Conservation (phyloP, 2,329 filamentous ascomycete genomes). For the Furcasterigmium furcatum region DNA sequence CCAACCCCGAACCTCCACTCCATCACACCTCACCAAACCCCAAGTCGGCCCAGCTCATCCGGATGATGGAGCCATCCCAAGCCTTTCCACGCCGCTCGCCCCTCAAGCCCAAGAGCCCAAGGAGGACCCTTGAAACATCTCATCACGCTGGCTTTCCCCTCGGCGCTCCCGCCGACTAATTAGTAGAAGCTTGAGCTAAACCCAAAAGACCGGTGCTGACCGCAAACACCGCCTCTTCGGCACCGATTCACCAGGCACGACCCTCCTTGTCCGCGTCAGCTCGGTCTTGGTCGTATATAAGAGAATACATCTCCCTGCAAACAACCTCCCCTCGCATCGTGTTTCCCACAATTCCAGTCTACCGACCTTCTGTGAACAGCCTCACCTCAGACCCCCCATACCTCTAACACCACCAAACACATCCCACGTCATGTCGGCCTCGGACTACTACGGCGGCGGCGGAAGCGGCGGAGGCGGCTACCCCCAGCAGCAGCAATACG, state of each 20-base stretch:
- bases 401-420: background rate
- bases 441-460: slow-evolving; percentile 16
- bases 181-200: background rate
- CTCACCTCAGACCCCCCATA: background rate
- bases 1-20: too few species aligned
- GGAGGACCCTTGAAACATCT: too few species aligned
- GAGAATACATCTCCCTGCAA: background rate
- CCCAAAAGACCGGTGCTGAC: background rate
- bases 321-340: background rate
- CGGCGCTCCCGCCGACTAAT: too few species aligned
- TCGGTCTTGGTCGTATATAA: slow-evolving; percentile 1
- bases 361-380: background rate
- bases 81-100: too few species aligned
- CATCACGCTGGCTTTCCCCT: too few species aligned
- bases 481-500: slow-evolving; percentile 7
- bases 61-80: too few species aligned
- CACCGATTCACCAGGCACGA: background rate
- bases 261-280: slow-evolving; percentile 2
- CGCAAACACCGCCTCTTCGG: background rate
- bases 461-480: slow-evolving; percentile 4
- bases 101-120: too few species aligned
- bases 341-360: background rate
- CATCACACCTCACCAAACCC: too few species aligned
- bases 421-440: slow-evolving; percentile 15
- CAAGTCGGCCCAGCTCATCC: too few species aligned